Conservation (phyloP, 2,329 filamentous ascomycete genomes). For the Gremmenia infestans region DNA sequence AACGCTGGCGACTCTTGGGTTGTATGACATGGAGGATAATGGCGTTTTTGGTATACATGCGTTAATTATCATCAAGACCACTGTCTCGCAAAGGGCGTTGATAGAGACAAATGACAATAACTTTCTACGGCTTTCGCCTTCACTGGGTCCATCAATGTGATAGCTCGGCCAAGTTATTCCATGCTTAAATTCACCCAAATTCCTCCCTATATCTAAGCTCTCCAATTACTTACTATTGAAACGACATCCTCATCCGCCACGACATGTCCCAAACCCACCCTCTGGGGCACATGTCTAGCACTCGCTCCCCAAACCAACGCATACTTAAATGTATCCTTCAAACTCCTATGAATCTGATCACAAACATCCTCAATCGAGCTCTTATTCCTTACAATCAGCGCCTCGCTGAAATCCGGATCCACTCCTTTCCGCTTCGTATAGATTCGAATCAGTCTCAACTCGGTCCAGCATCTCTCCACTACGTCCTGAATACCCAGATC, state of each 20-base stretch:
- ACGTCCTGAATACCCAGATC: constrained; percentile 92
- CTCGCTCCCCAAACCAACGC: constrained; percentile 97
- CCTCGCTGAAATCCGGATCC: constrained; percentile 85
- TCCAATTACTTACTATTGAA: constrained; percentile 61
- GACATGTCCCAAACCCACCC: constrained; percentile 78
- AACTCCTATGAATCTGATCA: constrained; percentile 84
- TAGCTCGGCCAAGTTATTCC: neutral
- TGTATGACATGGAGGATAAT: neutral
- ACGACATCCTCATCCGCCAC: constrained; percentile 69
- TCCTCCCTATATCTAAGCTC: constrained; percentile 40
- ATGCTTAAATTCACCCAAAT: constrained; percentile 1
- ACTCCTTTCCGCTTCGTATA: constrained; percentile 96
- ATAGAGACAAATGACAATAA: neutral
- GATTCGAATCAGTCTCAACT: constrained; percentile 81
- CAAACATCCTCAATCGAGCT: constrained; percentile 95
- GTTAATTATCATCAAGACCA: neutral
- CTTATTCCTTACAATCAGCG: constrained; percentile 83
- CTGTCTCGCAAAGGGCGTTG: neutral
- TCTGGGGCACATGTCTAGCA: constrained; percentile 88
- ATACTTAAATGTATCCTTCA: constrained; percentile 99
- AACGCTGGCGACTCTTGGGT: neutral
- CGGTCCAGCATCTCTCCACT: constrained; percentile 90
- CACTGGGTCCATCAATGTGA: neutral
- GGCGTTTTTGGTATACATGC: neutral
- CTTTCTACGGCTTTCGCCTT: neutral